Evolutionary conservation across 306 rosid genomes (phyloP).

Genomic region (Quercus wislizeni): DNA sequence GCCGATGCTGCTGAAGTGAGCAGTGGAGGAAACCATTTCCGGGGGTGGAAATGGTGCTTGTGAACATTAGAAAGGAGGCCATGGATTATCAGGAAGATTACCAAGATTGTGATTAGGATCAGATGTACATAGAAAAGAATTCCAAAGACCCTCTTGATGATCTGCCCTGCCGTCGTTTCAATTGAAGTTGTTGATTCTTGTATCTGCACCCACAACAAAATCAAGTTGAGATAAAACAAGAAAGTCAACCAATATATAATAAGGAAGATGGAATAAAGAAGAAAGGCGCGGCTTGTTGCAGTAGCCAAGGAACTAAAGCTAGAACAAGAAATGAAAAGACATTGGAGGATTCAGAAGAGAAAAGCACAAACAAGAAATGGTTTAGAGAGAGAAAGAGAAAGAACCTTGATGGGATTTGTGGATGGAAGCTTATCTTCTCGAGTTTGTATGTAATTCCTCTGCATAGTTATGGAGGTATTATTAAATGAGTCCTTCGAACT

Average conservation of each 20-base stretch:
- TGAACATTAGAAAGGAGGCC: conserved; percentile 38
- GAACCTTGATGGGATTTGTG: conserved; percentile 36
- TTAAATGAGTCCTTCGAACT: conserved; percentile 9
- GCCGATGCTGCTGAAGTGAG: conserved; percentile 41
- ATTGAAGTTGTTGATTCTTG: conserved; percentile 35
- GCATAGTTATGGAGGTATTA: conserved; percentile 10
- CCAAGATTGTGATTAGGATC: conserved; percentile 32
- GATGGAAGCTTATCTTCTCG: conserved; percentile 31
- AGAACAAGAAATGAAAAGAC: no score
- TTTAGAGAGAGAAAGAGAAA: conserved; percentile 23
- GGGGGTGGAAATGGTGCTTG: conserved; percentile 51
- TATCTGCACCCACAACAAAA: conserved; percentile 29
- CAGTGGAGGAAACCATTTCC: conserved; percentile 60
- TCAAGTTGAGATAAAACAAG: conserved; percentile 6
- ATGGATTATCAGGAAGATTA: conserved; percentile 32
- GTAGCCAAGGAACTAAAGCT: background rate
- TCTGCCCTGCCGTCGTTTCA: conserved; percentile 24
- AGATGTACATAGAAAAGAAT: conserved; percentile 49
- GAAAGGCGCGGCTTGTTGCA: conserved; percentile 9
- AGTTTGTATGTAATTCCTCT: conserved; percentile 15
- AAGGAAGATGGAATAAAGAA: background rate
- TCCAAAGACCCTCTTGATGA: conserved; percentile 26
- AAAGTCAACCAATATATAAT: background rate
- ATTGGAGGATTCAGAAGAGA: conserved; percentile 4
- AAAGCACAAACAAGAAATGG: conserved; percentile 12